Evolutionary conservation across 306 rosid species (phyloP).

Genomic region (Trifolium pratense): DNA sequence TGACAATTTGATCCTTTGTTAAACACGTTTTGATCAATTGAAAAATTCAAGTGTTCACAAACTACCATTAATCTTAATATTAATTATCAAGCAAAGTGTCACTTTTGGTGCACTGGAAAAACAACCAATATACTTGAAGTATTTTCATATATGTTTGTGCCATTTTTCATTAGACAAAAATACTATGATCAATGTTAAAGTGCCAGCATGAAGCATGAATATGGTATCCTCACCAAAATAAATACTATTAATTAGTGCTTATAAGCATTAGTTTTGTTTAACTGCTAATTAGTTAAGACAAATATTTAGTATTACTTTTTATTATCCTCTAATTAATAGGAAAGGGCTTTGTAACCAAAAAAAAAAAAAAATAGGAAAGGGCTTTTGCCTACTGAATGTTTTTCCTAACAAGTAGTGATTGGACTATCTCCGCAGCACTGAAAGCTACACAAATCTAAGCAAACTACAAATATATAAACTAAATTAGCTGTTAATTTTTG

Average conservation of each 20-base stretch:
- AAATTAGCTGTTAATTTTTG: not conserved
- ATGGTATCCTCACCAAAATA: not conserved
- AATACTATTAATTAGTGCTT: too few relatives aligned
- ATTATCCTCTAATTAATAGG: too few relatives aligned
- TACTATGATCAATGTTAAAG: not conserved
- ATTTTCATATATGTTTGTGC: too few relatives aligned
- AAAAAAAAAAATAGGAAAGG: too few relatives aligned
- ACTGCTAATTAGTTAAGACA: too few relatives aligned
- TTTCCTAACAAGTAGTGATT: not conserved
- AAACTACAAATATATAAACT: not conserved
- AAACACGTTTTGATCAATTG: too few relatives aligned
- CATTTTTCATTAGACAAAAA: not conserved
- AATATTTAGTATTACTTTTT: too few relatives aligned
- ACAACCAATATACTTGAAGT: not conserved
- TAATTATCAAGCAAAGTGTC: not conserved
- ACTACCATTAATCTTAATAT: too few relatives aligned
- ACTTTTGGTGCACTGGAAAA: not conserved
- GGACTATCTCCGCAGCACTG: not conserved
- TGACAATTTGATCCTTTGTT: too few relatives aligned
- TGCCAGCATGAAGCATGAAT: not conserved
- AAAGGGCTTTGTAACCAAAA: too few relatives aligned
- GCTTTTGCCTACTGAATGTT: not conserved
- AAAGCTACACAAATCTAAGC: not conserved
- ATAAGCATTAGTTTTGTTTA: too few relatives aligned
- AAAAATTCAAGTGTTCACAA: too few relatives aligned